Base-by-base conservation (phyloP, 2,329 filamentous ascomycete genomes). In the Teratosphaeria nubilosa region DNA sequence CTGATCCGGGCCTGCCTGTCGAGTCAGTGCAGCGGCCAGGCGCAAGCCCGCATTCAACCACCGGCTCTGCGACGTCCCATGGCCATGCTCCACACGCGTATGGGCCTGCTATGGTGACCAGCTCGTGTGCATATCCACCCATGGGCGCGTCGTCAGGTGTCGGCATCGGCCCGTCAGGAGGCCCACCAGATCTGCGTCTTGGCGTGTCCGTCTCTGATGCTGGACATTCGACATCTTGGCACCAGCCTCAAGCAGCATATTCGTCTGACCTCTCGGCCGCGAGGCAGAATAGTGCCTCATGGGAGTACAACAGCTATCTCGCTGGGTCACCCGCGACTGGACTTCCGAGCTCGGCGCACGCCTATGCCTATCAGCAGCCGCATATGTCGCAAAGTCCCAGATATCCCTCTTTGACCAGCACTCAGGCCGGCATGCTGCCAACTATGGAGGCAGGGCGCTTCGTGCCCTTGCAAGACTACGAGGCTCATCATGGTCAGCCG, bases 1-100 rank as follows among this genome's bases (percentile, higher is more conserved):
- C 78, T 56, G 78, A 81, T 60, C 74, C 76, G 51, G 73, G 76
- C 59, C 41, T 48, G 16, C 16, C n/a, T 9, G 73, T 76, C 48
- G 78, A 81, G 31, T 64, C 74, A 55, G 74, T 76, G 61, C 77
- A 61, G 59, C 65, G 59, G 34, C 61, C 64, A 27, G 62, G 62
- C 51, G 66, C 65, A 34, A 71, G 68, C 51, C 69, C 69, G 59
- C 66, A 62, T 37, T 67, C 68, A 45, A 66, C 67, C 48, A 64
- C 65, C 32, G 70, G 66, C 64, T 69, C 70, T 31, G 64, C 62
- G n/a, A 60, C 65, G 41, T 68, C 70, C 53, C 67, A 70, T 60
- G 64, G 63, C 56, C 67, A 69, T 59, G 34, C 56, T 27, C 22
- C 55, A 53, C 55, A 56, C 32, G 64, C 65, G 25, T 71, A 71